These are phyloP conservation scores for Bonnemaisonia californica DNA, from an alignment of 31 red algal genomes.

Conservation along the genomic window DNA sequence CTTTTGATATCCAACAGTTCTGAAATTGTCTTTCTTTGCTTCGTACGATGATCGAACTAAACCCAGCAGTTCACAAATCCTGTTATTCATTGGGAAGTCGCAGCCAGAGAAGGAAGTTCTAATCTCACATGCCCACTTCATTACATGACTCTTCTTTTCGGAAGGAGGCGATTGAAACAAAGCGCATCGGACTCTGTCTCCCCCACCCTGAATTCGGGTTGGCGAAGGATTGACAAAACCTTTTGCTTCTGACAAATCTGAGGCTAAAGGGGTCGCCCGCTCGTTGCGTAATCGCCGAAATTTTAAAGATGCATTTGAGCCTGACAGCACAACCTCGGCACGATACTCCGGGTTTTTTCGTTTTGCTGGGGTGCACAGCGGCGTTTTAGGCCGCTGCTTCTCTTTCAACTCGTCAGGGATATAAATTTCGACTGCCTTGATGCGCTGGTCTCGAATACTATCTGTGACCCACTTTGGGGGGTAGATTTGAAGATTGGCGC, in stretches of 20 bases:
- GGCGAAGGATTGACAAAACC: neutral
- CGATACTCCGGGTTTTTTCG: neutral
- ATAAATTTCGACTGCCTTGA: constrained; percentile 44
- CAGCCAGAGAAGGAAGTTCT: constrained; percentile 32
- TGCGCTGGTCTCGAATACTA: constrained; percentile 40
- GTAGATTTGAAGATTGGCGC: constrained; percentile 2
- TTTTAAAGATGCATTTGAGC: neutral
- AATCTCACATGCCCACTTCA: constrained; percentile 67
- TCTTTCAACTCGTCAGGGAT: neutral
- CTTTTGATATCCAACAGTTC: constrained; percentile 62
- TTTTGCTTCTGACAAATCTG: neutral
- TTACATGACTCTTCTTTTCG: neutral
- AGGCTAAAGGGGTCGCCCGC: neutral
- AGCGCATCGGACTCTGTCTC: neutral
- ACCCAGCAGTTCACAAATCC: constrained; percentile 64
- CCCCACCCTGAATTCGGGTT: neutral
- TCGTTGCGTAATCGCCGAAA: neutral
- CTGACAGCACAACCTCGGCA: neutral
- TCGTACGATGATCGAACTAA: constrained; percentile 44
- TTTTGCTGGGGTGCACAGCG: neutral
- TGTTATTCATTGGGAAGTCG: constrained; percentile 62
- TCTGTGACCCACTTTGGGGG: constrained; percentile 56
- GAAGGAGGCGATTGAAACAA: neutral
- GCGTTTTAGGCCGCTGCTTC: neutral
- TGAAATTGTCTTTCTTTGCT: constrained; percentile 64